A percentile compares a stretch with the other conserved stretches of the same genome.
Evolutionary conservation across 192 early-diverging fungal genomes (phyloP).

Genomic region (Helicostylum pulchrum): DNA sequence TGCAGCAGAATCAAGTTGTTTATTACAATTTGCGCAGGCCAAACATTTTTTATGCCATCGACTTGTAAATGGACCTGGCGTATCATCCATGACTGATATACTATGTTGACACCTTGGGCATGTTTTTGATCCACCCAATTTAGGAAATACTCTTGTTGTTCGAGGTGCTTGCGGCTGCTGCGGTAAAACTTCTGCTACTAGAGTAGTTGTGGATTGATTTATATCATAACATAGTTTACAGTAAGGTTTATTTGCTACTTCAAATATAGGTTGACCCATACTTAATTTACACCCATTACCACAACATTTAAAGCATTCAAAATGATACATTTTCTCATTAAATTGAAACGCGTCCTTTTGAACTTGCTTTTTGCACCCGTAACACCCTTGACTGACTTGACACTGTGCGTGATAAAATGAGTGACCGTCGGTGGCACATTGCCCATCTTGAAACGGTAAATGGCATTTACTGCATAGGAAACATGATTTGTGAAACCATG

Average conservation of each 20-base stretch:
- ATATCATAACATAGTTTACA: constrained; percentile 6
- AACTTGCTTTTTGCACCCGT: background rate
- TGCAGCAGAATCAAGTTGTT: constrained; percentile 48
- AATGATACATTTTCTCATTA: constrained; percentile 3
- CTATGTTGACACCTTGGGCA: constrained; percentile 45
- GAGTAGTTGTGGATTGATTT: background rate
- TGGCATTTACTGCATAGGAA: background rate
- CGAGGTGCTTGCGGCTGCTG: too few species aligned
- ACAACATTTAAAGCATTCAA: constrained; percentile 2
- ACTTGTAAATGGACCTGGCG: constrained; percentile 43
- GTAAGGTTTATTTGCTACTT: background rate
- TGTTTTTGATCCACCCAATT: constrained; percentile 44
- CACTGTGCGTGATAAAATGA: constrained; percentile 1
- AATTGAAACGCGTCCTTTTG: constrained; percentile 1
- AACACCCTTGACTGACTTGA: background rate
- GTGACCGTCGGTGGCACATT: constrained; percentile 6
- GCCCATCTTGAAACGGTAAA: background rate
- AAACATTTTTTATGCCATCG: constrained; percentile 58
- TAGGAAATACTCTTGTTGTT: constrained; percentile 35
- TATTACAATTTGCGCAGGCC: constrained; percentile 44
- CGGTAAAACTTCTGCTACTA: too few species aligned
- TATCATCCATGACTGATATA: constrained; percentile 49
- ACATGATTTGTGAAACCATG: constrained; percentile 34
- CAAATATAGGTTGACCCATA: background rate
- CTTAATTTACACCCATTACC: background rate